Percentiles rank a stretch among this genome's conserved stretches.
phyloP scores from a whole-genome alignment of 805 yeast species.

The Spathaspora arborariae region DNA sequence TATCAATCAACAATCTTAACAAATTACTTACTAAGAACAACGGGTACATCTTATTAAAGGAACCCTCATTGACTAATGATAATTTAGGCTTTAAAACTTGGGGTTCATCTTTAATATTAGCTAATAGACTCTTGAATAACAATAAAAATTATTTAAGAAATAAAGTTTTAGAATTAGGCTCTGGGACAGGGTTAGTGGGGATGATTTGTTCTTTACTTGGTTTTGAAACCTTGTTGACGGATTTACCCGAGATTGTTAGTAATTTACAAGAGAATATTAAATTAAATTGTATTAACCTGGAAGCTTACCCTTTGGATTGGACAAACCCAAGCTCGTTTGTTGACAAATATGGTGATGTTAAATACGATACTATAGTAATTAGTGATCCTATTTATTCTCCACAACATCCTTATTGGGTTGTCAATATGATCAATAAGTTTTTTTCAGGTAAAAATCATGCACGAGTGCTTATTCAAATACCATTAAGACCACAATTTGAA shows the following conservation, averaged over 20 bases:
- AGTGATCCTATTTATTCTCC: conserved; percentile 90
- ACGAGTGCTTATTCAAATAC: conserved; percentile 67
- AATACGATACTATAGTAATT: conserved; percentile 59
- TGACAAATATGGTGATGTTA: conserved; percentile 19
- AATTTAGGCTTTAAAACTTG: conserved; percentile 90
- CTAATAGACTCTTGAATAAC: conserved; percentile 45
- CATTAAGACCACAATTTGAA: conserved; percentile 65
- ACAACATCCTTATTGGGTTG: conserved; percentile 74
- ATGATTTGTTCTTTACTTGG: conserved; percentile 61
- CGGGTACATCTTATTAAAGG: conserved; percentile 44
- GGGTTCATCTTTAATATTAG: conserved; percentile 83
- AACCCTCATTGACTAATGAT: conserved; percentile 85
- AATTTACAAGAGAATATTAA: conserved; percentile 60
- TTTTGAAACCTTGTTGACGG: conserved; percentile 55
- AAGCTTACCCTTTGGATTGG: conserved; percentile 74
- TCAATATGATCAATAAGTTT: conserved; percentile 52
- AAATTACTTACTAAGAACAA: conserved; percentile 15
- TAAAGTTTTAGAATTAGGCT: conserved; percentile 71
- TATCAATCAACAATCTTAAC: conserved; percentile 41
- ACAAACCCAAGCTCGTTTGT: conserved; percentile 46
- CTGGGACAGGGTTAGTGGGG: conserved; percentile 94
- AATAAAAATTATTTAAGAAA: conserved; percentile 15
- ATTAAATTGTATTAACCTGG: conserved; percentile 38
- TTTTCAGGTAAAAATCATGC: conserved; percentile 29
- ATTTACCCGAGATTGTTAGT: conserved; percentile 69